Conservation (phyloP, 208 protist genomes). For the Leishmania mexicana region DNA sequence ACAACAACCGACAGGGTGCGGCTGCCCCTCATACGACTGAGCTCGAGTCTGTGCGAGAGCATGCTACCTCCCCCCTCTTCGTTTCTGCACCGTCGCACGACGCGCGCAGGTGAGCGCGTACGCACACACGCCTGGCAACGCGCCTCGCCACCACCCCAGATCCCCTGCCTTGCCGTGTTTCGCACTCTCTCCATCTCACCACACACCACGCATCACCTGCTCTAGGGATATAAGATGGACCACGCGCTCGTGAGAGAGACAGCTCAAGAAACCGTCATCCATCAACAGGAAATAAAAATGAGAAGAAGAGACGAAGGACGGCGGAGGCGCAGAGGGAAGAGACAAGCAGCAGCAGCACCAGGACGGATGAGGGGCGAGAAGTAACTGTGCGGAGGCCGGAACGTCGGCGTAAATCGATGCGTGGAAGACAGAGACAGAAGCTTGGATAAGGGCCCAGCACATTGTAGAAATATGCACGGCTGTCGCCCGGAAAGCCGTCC, state of each 20-base stretch:
- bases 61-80: background rate
- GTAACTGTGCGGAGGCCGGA: background rate
- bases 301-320: background rate
- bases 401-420: background rate
- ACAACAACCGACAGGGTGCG: background rate
- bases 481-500: background rate
- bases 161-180: background rate
- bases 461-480: background rate
- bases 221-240: background rate
- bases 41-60: background rate
- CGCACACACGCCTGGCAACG: background rate
- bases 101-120: background rate
- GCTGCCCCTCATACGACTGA: background rate
- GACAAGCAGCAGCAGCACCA: background rate
- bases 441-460: background rate
- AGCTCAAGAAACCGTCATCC: background rate
- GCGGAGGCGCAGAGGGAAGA: background rate
- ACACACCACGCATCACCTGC: background rate
- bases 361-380: background rate
- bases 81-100: background rate
- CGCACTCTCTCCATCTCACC: background rate
- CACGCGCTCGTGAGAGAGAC: background rate
- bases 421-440: background rate
- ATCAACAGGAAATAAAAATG: background rate
- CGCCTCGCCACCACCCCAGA: background rate